Percentiles rank a stretch among this genome's conserved stretches.
phyloP scores from a whole-genome alignment of 2,329 filamentous ascomycete genomes.

The Colletotrichum lentis region DNA sequence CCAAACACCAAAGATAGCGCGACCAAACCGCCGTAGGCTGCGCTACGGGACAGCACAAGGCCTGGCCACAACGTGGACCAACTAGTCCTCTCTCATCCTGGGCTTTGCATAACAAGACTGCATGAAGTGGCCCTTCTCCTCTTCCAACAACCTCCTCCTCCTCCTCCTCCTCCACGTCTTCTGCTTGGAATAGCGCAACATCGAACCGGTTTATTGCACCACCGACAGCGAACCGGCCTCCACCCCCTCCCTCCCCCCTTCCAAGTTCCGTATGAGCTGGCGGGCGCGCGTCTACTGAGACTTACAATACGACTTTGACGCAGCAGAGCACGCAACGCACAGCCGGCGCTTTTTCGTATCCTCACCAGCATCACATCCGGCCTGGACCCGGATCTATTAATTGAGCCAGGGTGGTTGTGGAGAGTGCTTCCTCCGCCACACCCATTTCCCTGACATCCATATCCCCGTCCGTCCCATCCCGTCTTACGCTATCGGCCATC shows the following conservation, averaged over 20 bases:
- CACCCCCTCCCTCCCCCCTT: constrained; percentile 3
- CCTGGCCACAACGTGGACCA: constrained; percentile 30
- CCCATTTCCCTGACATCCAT: constrained; percentile 34
- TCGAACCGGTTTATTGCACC: constrained; percentile 35
- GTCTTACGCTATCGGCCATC: constrained; percentile 33
- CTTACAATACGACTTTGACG: background rate
- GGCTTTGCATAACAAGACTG: constrained; percentile 13
- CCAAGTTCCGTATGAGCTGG: background rate
- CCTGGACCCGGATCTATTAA: constrained; percentile 34
- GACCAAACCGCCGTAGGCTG: constrained; percentile 16
- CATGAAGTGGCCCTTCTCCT: constrained; percentile 12
- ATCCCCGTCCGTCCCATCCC: constrained; percentile 34
- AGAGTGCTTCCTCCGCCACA: constrained; percentile 33
- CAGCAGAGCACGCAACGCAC: constrained; percentile 20
- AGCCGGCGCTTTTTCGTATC: constrained; percentile 31
- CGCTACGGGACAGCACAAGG: constrained; percentile 14
- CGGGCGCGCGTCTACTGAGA: constrained; percentile 7
- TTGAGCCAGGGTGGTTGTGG: constrained; percentile 30
- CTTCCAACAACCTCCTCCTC: background rate
- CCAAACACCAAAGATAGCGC: constrained; percentile 22
- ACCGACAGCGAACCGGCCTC: constrained; percentile 31
- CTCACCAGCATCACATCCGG: constrained; percentile 22
- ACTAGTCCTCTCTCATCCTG: constrained; percentile 21
- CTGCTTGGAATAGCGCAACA: constrained; percentile 22
- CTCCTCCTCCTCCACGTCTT: background rate